Conservation (phyloP, 352 stramenopile species). For the Pythium apleroticum region DNA sequence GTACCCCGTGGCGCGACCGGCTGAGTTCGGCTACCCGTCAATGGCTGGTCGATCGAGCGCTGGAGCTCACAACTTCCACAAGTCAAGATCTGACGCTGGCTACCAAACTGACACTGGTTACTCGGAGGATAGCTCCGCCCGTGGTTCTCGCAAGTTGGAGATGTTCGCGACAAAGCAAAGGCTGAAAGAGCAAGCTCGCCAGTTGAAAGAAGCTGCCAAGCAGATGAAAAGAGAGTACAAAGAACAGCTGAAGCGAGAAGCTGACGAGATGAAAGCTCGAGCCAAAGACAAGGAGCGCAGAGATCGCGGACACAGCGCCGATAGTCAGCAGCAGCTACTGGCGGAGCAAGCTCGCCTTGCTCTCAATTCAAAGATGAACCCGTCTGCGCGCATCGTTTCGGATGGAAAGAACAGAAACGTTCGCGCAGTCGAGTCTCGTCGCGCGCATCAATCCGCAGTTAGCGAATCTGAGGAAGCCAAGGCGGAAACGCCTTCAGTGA, state of each 20-base stretch:
- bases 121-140: neutral
- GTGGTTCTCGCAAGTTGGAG: slow-evolving; percentile 19
- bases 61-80: slow-evolving; percentile 6
- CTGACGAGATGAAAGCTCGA: neutral
- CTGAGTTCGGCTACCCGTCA: slow-evolving; percentile 1
- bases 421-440: slow-evolving; percentile 5
- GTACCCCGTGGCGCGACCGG: slow-evolving; percentile 14
- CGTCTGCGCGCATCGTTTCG: neutral
- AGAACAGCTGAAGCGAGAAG: slow-evolving; percentile 19
- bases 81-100: slow-evolving; percentile 13
- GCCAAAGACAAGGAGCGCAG: neutral
- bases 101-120: neutral
- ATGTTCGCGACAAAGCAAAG: slow-evolving; percentile 20
- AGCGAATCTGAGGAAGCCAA: neutral
- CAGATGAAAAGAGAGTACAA: slow-evolving; percentile 26
- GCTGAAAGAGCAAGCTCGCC: slow-evolving; percentile 26
- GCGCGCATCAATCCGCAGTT: neutral
- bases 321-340: neutral
- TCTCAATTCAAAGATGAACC: neutral
- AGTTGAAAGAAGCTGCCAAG: slow-evolving; percentile 24
- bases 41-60: neutral
- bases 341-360: neutral
- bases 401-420: slow-evolving; percentile 1
- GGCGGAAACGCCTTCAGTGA: neutral
- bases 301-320: slow-evolving; percentile 8